These are phyloP conservation scores for Lasiodiplodia hormozganensis DNA, from an alignment of 2,329 filamentous ascomycete species.

Conservation along the genomic window DNA sequence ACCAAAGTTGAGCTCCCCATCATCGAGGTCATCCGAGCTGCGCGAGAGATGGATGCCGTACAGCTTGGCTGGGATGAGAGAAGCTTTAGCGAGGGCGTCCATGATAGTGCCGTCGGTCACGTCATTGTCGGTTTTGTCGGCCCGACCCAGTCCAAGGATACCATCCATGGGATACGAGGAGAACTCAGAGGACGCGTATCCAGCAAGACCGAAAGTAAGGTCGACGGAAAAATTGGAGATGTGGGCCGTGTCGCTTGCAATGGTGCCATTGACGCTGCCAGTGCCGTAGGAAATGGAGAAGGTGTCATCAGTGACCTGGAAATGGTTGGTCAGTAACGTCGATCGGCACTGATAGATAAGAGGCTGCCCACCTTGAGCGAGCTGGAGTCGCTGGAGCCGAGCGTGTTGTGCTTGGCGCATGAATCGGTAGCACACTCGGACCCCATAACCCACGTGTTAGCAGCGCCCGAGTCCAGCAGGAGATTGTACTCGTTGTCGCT, in stretches of 20 bases:
- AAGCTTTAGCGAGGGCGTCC: slow-evolving; percentile 63
- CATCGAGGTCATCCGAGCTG: slow-evolving; percentile 67
- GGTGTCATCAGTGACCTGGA: slow-evolving; percentile 53
- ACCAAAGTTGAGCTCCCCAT: slow-evolving; percentile 82
- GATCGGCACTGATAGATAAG: not conserved
- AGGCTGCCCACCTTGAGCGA: slow-evolving; percentile 56
- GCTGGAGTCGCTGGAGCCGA: slow-evolving; percentile 70
- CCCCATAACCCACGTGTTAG: slow-evolving; percentile 85
- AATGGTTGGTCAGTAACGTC: not conserved
- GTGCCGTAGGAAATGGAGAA: slow-evolving; percentile 80
- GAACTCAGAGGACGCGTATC: slow-evolving; percentile 75
- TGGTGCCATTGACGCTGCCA: slow-evolving; percentile 71
- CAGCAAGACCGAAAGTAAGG: slow-evolving; percentile 76
- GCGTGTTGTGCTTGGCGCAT: slow-evolving; percentile 74
- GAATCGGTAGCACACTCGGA: slow-evolving; percentile 69
- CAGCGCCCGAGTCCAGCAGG: slow-evolving; percentile 62
- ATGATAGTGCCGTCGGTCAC: slow-evolving; percentile 69
- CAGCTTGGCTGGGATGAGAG: slow-evolving; percentile 68
- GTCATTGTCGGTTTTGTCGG: slow-evolving; percentile 52
- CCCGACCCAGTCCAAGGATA: slow-evolving; percentile 79
- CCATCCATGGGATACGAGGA: slow-evolving; percentile 83
- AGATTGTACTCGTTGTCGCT: slow-evolving; percentile 59
- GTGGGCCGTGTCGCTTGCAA: slow-evolving; percentile 70
- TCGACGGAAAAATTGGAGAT: slow-evolving; percentile 70
- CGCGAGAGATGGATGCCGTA: slow-evolving; percentile 76